A percentile compares a stretch with the other conserved stretches of the same genome.
Conservation (phyloP, 257 asterid genomes). For the Echium plantagineum region DNA sequence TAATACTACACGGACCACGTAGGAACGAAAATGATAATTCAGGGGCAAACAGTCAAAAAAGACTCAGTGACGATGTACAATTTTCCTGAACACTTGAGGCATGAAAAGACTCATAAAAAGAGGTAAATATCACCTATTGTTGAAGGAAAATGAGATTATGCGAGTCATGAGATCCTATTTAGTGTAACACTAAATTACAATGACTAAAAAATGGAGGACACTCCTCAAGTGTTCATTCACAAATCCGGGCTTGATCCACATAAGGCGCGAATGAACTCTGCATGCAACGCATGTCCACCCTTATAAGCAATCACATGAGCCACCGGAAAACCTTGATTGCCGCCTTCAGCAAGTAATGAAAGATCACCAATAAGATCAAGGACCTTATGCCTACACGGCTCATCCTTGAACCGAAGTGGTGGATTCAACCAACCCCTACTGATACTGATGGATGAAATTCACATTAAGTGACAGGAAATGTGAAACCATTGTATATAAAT, state of each 20-base stretch:
- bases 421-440: constrained; percentile 84
- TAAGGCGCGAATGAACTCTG: constrained; percentile 50
- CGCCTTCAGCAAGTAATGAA: constrained; percentile 74
- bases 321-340: constrained; percentile 80
- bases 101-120: no score
- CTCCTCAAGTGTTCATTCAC: background rate
- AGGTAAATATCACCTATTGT: no score
- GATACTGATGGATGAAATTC: constrained; percentile 27
- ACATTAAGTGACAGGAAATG: background rate
- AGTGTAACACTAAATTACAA: background rate
- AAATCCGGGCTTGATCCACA: constrained; percentile 15
- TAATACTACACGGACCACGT: no score
- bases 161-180: no score
- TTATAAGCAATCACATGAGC: constrained; percentile 76
- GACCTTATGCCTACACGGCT: constrained; percentile 94
- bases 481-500: background rate
- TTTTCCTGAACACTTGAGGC: no score
- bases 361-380: constrained; percentile 92
- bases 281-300: constrained; percentile 80
- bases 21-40: no score
- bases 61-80: no score
- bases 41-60: no score
- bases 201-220: constrained; percentile 3
- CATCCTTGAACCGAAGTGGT: constrained; percentile 64
- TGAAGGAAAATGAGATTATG: no score